Percentiles rank a stretch among this genome's conserved stretches.
These are phyloP conservation scores for Inga laurina DNA, from an alignment of 306 rosid genomes.

Conservation along the genomic window DNA sequence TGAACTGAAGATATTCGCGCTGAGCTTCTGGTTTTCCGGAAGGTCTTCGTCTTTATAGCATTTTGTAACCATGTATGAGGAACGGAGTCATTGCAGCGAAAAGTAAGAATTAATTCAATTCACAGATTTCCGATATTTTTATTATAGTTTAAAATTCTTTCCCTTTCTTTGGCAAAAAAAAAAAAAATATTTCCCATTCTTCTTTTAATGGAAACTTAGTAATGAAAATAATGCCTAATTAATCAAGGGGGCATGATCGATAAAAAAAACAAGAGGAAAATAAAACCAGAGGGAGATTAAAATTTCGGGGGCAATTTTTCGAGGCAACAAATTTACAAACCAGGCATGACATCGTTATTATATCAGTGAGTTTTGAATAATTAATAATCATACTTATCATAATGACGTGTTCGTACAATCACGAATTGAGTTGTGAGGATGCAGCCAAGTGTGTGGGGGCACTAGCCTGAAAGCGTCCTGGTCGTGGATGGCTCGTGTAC, in stretches of 20 bases:
- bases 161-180: too few species aligned
- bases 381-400: not conserved
- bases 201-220: not conserved
- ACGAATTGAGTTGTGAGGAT: conserved; percentile 4
- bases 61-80: not conserved
- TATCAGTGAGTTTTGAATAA: not conserved
- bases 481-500: conserved; percentile 39
- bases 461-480: conserved; percentile 1
- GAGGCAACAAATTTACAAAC: not conserved
- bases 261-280: not conserved
- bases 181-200: too few species aligned
- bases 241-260: not conserved
- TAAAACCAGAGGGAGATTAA: not conserved
- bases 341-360: not conserved
- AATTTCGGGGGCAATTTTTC: not conserved
- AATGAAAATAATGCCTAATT: not conserved
- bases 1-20: not conserved
- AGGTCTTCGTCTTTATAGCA: not conserved
- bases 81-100: not conserved
- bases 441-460: conserved; percentile 35
- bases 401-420: not conserved
- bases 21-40: not conserved
- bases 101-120: not conserved
- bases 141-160: too few species aligned
- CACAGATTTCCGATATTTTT: not conserved